Percentiles rank a stretch among this genome's conserved stretches.
phyloP scores from a whole-genome alignment of 78 protist species.

The Isochrysis galbana region DNA sequence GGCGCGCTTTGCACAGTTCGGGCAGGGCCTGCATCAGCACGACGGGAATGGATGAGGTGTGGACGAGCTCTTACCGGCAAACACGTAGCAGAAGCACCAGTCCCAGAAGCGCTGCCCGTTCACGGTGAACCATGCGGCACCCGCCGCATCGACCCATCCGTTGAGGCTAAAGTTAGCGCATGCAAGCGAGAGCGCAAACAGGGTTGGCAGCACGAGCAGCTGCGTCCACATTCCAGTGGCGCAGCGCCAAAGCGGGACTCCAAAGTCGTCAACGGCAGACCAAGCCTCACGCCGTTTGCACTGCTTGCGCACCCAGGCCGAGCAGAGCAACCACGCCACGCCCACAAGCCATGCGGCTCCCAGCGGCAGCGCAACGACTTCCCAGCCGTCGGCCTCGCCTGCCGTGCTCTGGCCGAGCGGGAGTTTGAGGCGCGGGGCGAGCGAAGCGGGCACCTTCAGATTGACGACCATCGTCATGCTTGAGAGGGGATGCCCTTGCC shows the following conservation, averaged over 20 bases:
- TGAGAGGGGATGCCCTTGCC: too few species aligned
- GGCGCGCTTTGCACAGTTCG: too few species aligned
- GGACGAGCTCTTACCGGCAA: not conserved
- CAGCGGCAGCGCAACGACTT: not conserved
- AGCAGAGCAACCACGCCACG: not conserved
- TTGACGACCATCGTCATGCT: too few species aligned
- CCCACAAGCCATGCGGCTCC: not conserved
- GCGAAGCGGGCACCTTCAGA: not conserved
- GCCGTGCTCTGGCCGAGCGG: too few species aligned
- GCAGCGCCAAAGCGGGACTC: not conserved
- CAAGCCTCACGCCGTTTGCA: not conserved
- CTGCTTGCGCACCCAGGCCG: not conserved
- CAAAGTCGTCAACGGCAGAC: not conserved
- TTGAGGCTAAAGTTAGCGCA: not conserved
- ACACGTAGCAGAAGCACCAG: not conserved
- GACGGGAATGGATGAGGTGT: too few species aligned
- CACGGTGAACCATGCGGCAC: not conserved
- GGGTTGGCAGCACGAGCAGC: not conserved
- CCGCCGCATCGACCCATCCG: not conserved
- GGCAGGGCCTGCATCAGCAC: too few species aligned
- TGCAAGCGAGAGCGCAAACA: not conserved
- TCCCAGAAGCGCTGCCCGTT: not conserved
- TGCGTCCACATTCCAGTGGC: not conserved
- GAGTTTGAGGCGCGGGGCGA: not conserved
- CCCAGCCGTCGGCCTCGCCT: not conserved